phyloP scores from a whole-genome alignment of 192 early-diverging fungal genomes.

The Backusella liffmaniae region DNA sequence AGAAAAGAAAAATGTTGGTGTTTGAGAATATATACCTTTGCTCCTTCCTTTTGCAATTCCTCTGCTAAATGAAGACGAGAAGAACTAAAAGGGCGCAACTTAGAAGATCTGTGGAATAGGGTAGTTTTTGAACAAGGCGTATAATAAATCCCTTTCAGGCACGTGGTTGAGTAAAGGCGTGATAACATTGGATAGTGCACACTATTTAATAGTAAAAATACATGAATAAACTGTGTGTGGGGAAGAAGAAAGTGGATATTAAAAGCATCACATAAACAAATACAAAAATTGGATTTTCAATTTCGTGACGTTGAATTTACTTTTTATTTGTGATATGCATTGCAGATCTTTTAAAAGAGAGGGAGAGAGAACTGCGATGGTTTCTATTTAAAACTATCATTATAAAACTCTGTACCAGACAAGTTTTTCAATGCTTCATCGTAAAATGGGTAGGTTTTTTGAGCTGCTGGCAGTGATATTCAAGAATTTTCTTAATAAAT shows the following conservation, averaged over 20 bases:
- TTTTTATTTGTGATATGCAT: background rate
- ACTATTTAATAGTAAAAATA: background rate
- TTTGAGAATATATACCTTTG: background rate
- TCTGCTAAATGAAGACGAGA: background rate
- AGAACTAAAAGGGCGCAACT: background rate
- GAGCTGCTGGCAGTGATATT: too few relatives aligned
- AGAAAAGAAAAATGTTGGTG: background rate
- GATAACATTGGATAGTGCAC: background rate
- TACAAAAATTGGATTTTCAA: background rate
- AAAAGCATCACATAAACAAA: background rate
- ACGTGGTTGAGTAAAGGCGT: background rate
- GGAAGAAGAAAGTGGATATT: background rate
- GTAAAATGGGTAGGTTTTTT: too few relatives aligned
- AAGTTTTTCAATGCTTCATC: too few relatives aligned
- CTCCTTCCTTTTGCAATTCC: background rate
- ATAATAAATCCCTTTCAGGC: background rate
- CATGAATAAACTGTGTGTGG: background rate
- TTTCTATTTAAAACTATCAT: too few relatives aligned
- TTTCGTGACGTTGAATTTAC: background rate
- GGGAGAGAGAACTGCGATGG: too few relatives aligned
- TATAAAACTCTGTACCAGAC: too few relatives aligned
- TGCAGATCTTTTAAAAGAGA: background rate
- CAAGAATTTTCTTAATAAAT: too few relatives aligned
- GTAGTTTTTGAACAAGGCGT: background rate
- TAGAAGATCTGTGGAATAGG: background rate